Conservation (phyloP, 2,329 filamentous ascomycete genomes). For the Camillea tinctor region DNA sequence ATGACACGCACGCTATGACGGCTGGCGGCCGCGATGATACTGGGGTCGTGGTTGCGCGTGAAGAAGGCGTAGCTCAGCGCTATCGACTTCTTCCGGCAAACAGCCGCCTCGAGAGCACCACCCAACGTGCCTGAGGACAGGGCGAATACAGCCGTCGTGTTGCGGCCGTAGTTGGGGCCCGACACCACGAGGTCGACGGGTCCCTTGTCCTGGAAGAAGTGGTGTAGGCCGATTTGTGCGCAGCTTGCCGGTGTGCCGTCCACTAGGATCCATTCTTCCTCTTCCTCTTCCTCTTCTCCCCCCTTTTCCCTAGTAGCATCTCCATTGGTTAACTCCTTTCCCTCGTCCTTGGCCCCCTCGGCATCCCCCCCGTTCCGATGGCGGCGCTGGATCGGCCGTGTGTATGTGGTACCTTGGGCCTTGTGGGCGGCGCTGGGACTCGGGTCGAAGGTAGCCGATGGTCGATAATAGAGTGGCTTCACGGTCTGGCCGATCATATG, state of each 20-base stretch:
- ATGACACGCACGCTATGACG: slow-evolving; percentile 73
- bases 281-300: slow-evolving; percentile 35
- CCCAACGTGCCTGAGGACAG: slow-evolving; percentile 76
- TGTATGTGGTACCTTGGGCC: slow-evolving; percentile 64
- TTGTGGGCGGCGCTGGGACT: slow-evolving; percentile 41
- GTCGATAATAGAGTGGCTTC: slow-evolving; percentile 80
- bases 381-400: slow-evolving; percentile 12
- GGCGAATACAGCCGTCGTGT: slow-evolving; percentile 77
- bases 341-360: no score
- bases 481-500: slow-evolving; percentile 91
- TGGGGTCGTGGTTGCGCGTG: slow-evolving; percentile 82
- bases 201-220: slow-evolving; percentile 71
- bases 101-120: slow-evolving; percentile 73
- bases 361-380: slow-evolving; percentile 18
- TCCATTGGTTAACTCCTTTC: background rate
- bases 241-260: slow-evolving; percentile 80
- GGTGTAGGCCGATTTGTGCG: slow-evolving; percentile 78
- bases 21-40: slow-evolving; percentile 75
- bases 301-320: no score
- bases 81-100: slow-evolving; percentile 68
- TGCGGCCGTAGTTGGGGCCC: slow-evolving; percentile 81
- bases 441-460: slow-evolving; percentile 38
- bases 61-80: slow-evolving; percentile 92
- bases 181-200: slow-evolving; percentile 75
- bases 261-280: slow-evolving; percentile 78